Percentiles rank a stretch among this genome's conserved stretches.
phyloP scores from a whole-genome alignment of 2,329 filamentous ascomycete genomes.

The Fusarium sp. region DNA sequence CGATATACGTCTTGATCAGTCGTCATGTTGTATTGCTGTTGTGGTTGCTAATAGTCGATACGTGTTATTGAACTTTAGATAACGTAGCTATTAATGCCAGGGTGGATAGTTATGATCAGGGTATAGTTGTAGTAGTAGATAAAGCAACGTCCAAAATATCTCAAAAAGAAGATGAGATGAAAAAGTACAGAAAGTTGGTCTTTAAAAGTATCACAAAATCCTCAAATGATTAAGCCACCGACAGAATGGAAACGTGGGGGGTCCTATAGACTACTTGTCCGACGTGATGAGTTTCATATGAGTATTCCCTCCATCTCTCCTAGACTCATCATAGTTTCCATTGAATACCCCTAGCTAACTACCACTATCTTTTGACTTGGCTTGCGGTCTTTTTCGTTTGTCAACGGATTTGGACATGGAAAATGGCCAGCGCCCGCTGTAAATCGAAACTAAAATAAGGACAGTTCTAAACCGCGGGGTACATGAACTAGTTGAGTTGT shows the following conservation, averaged over 20 bases:
- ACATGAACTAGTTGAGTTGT: constrained; percentile 34
- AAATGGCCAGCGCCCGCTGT: constrained; percentile 41
- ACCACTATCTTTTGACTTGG: neutral
- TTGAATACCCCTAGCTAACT: neutral
- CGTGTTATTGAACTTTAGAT: neutral
- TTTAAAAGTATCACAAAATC: neutral
- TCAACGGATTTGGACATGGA: constrained; percentile 45
- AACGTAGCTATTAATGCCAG: neutral
- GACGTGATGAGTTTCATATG: constrained; percentile 1
- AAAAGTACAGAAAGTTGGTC: neutral
- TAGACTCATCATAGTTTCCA: neutral
- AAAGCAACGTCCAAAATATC: neutral
- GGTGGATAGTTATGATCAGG: neutral
- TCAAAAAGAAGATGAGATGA: neutral
- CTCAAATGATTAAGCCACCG: constrained; percentile 2
- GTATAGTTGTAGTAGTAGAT: neutral
- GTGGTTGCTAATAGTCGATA: neutral
- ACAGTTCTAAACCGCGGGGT: constrained; percentile 41
- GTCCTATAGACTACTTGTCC: neutral
- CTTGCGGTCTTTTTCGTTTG: constrained; percentile 40
- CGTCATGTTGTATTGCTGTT: constrained; percentile 31
- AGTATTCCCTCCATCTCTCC: neutral
- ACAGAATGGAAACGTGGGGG: constrained; percentile 4
- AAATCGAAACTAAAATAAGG: constrained; percentile 24
- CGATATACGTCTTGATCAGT: constrained; percentile 58